Percentiles rank a stretch among this genome's conserved stretches.
Conservation (phyloP, 192 early-diverging fungal genomes). For the Gamsiella multidivaricata region DNA sequence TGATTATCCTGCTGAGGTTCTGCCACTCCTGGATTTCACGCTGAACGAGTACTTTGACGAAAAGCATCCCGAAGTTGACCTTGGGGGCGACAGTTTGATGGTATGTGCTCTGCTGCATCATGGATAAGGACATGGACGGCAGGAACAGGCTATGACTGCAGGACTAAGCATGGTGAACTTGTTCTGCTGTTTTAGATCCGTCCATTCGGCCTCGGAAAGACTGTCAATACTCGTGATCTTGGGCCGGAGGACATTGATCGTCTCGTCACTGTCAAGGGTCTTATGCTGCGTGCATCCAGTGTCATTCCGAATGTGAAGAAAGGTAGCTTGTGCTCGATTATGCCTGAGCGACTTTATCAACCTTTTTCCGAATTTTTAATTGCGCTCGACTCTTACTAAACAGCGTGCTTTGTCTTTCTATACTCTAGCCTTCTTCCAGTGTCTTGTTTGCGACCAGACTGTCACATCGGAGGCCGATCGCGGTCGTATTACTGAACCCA, state of each 20-base stretch:
- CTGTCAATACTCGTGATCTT: constrained; percentile 93
- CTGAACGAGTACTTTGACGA: constrained; percentile 79
- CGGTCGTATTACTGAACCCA: constrained; percentile 89
- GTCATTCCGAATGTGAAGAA: constrained; percentile 95
- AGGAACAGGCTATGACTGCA: background rate
- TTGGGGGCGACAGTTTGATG: constrained; percentile 70
- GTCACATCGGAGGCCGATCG: constrained; percentile 84
- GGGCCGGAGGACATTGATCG: constrained; percentile 98
- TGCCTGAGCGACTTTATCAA: background rate
- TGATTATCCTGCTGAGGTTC: constrained; percentile 95
- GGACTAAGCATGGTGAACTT: background rate
- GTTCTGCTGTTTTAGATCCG: constrained; percentile 64
- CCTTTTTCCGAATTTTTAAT: no score
- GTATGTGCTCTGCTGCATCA: constrained; percentile 21
- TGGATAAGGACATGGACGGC: background rate
- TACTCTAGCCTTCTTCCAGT: constrained; percentile 87
- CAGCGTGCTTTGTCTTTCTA: background rate
- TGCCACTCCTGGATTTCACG: constrained; percentile 92
- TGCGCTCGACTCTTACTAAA: no score
- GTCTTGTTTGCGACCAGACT: constrained; percentile 89
- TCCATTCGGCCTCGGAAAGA: constrained; percentile 83
- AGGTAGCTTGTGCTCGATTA: constrained; percentile 49
- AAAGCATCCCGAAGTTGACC: constrained; percentile 70
- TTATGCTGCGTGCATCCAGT: constrained; percentile 91
- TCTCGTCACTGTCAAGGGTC: constrained; percentile 92